Percentiles rank a stretch among this genome's conserved stretches.
These are phyloP conservation scores for Artomyces pyxidatus DNA, from an alignment of 768 basidiomycete genomes.

Conservation along the genomic window DNA sequence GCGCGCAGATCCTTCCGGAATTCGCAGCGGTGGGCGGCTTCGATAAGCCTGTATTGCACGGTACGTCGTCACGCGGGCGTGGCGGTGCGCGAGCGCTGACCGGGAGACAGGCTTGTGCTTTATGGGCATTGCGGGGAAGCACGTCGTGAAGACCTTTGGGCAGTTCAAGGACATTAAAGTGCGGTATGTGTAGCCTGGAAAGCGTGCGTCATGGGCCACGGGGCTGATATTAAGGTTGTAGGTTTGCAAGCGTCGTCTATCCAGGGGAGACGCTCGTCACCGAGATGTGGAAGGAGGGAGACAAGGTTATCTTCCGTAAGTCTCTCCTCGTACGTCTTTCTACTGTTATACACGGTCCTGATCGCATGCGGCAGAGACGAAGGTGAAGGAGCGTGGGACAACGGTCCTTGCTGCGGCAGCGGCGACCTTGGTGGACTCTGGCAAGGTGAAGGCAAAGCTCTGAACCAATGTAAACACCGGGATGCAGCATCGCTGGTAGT, in stretches of 20 bases:
- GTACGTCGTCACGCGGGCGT: slow-evolving; percentile 19
- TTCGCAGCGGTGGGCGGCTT: slow-evolving; percentile 96
- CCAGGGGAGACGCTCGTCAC: slow-evolving; percentile 95
- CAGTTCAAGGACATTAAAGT: slow-evolving; percentile 91
- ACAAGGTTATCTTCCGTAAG: slow-evolving; percentile 87
- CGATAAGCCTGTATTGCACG: slow-evolving; percentile 81
- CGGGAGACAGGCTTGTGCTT: slow-evolving; percentile 59
- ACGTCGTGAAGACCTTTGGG: slow-evolving; percentile 83
- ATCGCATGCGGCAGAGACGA: slow-evolving; percentile 46
- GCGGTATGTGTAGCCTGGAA: slow-evolving; percentile 59
- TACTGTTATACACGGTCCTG: neutral
- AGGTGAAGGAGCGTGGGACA: slow-evolving; percentile 78
- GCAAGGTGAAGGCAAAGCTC: slow-evolving; percentile 49
- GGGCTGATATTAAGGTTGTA: too few species aligned
- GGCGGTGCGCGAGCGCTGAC: neutral
- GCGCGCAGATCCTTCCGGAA: slow-evolving; percentile 71
- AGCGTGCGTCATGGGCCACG: too few species aligned
- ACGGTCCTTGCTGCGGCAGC: slow-evolving; percentile 74
- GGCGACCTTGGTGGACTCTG: slow-evolving; percentile 52
- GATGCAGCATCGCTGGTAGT: too few species aligned
- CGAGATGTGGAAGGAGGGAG: slow-evolving; percentile 96
- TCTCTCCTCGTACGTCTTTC: slow-evolving; percentile 14
- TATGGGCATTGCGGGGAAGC: slow-evolving; percentile 91
- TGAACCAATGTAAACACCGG: too few species aligned
- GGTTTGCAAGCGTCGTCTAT: slow-evolving; percentile 86